Conservation (phyloP, 2,329 filamentous ascomycete genomes). For the Colletotrichum sp. region DNA sequence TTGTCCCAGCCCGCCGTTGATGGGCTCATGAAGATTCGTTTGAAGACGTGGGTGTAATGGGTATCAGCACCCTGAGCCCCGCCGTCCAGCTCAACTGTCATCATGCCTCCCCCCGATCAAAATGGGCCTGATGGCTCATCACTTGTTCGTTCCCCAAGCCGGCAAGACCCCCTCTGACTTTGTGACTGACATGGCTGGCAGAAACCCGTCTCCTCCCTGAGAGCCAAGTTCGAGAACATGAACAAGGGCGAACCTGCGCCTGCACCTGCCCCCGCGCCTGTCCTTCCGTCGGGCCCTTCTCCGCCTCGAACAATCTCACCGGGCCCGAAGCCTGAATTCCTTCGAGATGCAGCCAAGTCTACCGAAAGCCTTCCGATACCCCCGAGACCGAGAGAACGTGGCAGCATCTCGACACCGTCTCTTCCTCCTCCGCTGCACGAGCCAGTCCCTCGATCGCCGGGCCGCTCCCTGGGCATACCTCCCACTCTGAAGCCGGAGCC, state of each 20-base stretch:
- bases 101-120: constrained; percentile 44
- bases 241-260: constrained; percentile 46
- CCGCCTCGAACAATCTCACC: constrained; percentile 39
- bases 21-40: constrained; percentile 25
- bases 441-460: constrained; percentile 25
- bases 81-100: constrained; percentile 25
- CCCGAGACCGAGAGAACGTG: constrained; percentile 26
- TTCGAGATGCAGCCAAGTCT: constrained; percentile 44
- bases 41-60: constrained; percentile 39
- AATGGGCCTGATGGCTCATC: constrained; percentile 79
- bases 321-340: constrained; percentile 45
- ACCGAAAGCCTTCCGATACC: constrained; percentile 37
- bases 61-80: constrained; percentile 33
- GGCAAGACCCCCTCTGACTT: not conserved
- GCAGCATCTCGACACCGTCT: constrained; percentile 22
- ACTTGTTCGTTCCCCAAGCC: constrained; percentile 58
- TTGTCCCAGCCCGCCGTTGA: constrained; percentile 2
- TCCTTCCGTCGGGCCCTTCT: constrained; percentile 21
- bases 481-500: constrained; percentile 51
- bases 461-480: constrained; percentile 46
- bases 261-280: not conserved
- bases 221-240: constrained; percentile 83
- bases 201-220: constrained; percentile 83
- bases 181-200: constrained; percentile 40
- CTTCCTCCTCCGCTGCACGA: constrained; percentile 23